These are phyloP conservation scores for Theobroma cacao DNA, from an alignment of 345 rosid species.

Conservation along the genomic window DNA sequence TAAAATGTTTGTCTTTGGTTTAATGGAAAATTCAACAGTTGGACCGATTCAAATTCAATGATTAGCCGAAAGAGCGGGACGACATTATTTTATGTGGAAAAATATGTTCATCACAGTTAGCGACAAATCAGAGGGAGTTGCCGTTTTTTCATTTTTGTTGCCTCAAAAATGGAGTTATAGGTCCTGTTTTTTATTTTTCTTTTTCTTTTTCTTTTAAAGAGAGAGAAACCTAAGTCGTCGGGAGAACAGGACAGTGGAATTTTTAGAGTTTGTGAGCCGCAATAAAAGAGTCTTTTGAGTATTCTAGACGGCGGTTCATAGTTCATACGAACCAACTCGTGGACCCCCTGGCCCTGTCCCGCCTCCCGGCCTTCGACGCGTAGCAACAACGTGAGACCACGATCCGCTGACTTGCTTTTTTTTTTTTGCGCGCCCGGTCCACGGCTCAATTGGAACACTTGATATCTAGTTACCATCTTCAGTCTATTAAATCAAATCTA, in stretches of 20 bases:
- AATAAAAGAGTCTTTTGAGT: neutral
- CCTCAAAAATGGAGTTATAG: too few species aligned
- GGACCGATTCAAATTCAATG: constrained; percentile 20
- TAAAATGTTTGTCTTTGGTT: neutral
- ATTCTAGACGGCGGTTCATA: neutral
- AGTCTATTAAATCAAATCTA: too few species aligned
- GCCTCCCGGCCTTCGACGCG: neutral
- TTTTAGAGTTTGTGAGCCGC: neutral
- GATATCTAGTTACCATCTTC: too few species aligned
- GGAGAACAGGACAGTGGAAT: neutral
- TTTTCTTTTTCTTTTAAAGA: too few species aligned
- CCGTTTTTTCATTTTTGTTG: too few species aligned
- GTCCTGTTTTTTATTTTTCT: too few species aligned
- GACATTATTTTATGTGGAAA: neutral
- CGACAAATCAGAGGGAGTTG: neutral
- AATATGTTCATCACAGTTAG: neutral
- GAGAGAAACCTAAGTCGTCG: neutral
- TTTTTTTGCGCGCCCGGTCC: neutral
- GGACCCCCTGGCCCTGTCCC: neutral
- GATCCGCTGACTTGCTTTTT: neutral
- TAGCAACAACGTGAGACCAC: neutral
- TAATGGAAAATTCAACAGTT: neutral
- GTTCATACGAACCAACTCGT: neutral
- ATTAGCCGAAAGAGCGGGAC: neutral
- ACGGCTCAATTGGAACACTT: too few species aligned